These are phyloP conservation scores for Conticribra guillardii DNA, from an alignment of 108 stramenopile genomes.

Conservation along the genomic window DNA sequence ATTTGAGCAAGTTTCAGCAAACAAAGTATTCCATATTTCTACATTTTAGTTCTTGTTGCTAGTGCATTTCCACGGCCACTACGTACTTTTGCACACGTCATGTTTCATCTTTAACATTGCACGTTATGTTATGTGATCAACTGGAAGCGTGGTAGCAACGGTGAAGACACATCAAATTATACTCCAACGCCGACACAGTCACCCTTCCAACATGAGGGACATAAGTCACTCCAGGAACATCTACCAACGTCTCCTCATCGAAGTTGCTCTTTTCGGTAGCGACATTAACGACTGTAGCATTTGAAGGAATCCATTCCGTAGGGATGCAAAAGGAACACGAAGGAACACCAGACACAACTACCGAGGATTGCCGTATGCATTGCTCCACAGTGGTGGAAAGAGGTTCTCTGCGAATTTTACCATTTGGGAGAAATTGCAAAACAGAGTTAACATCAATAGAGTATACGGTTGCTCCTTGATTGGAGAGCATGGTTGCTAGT, in stretches of 20 bases:
- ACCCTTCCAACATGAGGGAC: slow-evolving; percentile 94
- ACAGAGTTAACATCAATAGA: slow-evolving; percentile 90
- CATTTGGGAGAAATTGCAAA: slow-evolving; percentile 53
- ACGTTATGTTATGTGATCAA: too few species aligned
- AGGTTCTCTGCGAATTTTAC: slow-evolving; percentile 50
- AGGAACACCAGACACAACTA: slow-evolving; percentile 91
- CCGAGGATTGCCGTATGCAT: slow-evolving; percentile 64
- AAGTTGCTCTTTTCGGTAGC: slow-evolving; percentile 84
- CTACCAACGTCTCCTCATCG: slow-evolving; percentile 74
- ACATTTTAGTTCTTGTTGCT: too few species aligned
- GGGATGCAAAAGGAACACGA: slow-evolving; percentile 73
- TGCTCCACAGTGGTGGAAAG: slow-evolving; percentile 53
- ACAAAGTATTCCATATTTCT: too few species aligned
- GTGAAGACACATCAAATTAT: slow-evolving; percentile 87
- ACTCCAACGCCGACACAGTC: slow-evolving; percentile 91
- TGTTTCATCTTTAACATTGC: too few species aligned
- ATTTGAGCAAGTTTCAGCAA: too few species aligned
- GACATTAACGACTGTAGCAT: slow-evolving; percentile 89
- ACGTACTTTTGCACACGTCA: too few species aligned
- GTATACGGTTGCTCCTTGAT: slow-evolving; percentile 89
- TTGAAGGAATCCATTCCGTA: slow-evolving; percentile 63
- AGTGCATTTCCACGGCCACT: too few species aligned
- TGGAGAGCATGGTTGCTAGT: slow-evolving; percentile 90
- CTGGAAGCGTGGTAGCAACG: slow-evolving; percentile 21
- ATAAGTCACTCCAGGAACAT: slow-evolving; percentile 64